Base-by-base conservation (phyloP, 2,329 filamentous ascomycete genomes). In the Pseudocercospora eumusae region DNA sequence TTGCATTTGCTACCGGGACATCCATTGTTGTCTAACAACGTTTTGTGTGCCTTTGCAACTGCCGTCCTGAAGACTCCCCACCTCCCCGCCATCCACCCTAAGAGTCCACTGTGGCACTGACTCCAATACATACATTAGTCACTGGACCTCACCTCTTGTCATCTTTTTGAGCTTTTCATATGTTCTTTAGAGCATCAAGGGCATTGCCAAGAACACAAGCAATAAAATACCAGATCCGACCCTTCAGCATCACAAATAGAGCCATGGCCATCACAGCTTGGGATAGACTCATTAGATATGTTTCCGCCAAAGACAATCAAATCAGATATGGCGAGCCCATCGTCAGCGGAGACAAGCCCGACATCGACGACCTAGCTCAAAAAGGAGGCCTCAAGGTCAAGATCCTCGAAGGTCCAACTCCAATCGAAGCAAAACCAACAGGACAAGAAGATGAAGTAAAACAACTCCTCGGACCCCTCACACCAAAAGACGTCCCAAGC, bases 271-370 rank as follows among this genome's bases (percentile, higher is more conserved):
- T 62, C 10, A 62, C 62, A 49, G 62, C 66, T 25, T 71, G 71
- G 71, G 66, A 91, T 86, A 85, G 88, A 70, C 86, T 92, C 42
- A 80, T 92, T 68, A 87, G 89, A 57, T 92, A 92, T 77, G 65
- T 72, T 20, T 82, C 91, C 8, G 86, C 88, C 69, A 85, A 83
- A 69, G 87, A 92, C 70, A 88, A 88, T 73, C 81, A 81, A 60
- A 83, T 84, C 36, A 89, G 90, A 76, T 90, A 91, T 66, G 90
- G 89, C 68, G 88, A 92, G 76, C 88, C 89, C 63, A 85, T 92
- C 60, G 82, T 64, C 44, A 28, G 64, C 42, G 57, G 63, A 47
- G 50, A 63, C n/a, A 70, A 69, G 28, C 56, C 68, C 18, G 72
- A 74, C 59, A 74, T 75, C 63, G 72, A 72, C 53, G 68, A 64